These are phyloP conservation scores for Vanrija sp. DNA, from an alignment of 1,284 basidiomycete species.

Conservation along the genomic window DNA sequence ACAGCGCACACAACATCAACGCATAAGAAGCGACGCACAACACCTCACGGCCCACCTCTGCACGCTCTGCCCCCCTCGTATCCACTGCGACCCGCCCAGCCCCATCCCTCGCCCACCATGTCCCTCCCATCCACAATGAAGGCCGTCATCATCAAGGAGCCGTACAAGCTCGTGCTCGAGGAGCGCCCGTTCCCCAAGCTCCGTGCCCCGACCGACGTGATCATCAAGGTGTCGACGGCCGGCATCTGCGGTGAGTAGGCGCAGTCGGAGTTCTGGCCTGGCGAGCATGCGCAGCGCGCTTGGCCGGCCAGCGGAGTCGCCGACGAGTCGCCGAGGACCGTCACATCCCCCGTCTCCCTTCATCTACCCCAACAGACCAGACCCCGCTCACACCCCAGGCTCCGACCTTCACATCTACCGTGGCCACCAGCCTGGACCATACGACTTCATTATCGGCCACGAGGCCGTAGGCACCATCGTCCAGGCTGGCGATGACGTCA, in stretches of 20 bases:
- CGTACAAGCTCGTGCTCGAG: conserved; percentile 31
- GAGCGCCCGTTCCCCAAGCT: conserved; percentile 31
- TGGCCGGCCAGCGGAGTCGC: not conserved
- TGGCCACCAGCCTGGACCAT: conserved; percentile 51
- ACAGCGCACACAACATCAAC: too few relatives aligned
- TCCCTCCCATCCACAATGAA: conserved; percentile 27
- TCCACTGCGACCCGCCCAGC: too few relatives aligned
- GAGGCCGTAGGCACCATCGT: conserved; percentile 78
- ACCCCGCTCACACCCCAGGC: conserved; percentile 55
- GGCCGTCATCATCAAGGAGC: conserved; percentile 35
- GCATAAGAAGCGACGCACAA: too few relatives aligned
- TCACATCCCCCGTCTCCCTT: not conserved
- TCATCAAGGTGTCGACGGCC: conserved; percentile 33
- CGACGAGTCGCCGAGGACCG: not conserved
- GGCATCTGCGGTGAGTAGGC: conserved; percentile 39
- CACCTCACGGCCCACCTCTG: too few relatives aligned
- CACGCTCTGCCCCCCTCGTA: too few relatives aligned
- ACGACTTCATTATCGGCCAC: conserved; percentile 58
- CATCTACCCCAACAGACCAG: not conserved
- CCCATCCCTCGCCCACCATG: too few relatives aligned
- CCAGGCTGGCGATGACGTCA: conserved; percentile 64
- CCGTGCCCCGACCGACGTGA: conserved; percentile 28
- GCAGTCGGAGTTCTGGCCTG: not conserved
- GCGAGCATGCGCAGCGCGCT: too few relatives aligned
- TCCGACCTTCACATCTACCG: conserved; percentile 78